Evolutionary conservation across 2,329 filamentous ascomycete genomes (phyloP), one percentile per base, ranked within the genome.

Genomic region (Dothideomycetes sp.): DNA sequence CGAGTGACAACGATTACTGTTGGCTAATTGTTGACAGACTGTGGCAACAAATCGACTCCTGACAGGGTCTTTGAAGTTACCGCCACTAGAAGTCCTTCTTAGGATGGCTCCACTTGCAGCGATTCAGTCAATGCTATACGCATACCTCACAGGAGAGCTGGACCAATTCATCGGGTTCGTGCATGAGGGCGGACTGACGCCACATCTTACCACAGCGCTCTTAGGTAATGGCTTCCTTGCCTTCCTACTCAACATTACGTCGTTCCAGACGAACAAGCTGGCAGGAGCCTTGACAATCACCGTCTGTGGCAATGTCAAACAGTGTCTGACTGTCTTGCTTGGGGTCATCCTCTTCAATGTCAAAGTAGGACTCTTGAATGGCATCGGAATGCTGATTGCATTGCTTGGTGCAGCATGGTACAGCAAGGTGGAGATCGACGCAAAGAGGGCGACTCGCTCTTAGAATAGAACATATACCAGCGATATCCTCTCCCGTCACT

Each of bases 11-110:
- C n/a, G n/a, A n/a, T n/a, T n/a, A n/a, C n/a, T n/a, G n/a, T n/a
- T n/a, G n/a, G n/a, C n/a, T n/a, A n/a, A n/a, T n/a, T n/a, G n/a
- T n/a, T 27, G 9, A 17, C 22, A 48, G 65, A 79, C 75, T 2
- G 71, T 80, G 24, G 72, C 73, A 19, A 77, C 75, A 27, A 79
- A 79, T 58, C 69, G 72, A 50, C 68, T 79, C 50, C 77, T 79
- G 72, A 79, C 75, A 7, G 75, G 74, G 22, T 65, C 67, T 3
- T 64, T 79, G 19, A 65, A 68, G 15, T 66, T 79, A 3, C 69
- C 72, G 1, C 68, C 74, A 2, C 63, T 77, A 45, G 76, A 80
- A 51, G 66, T 78, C 14, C 66, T 79, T n/a, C 64, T 75, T 50
- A 69, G 73, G 54, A 74, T 79, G 71, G 75, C 72, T 10, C 76